phyloP scores from a whole-genome alignment of 1,284 basidiomycete species.

The Heterobasidion irregulare region DNA sequence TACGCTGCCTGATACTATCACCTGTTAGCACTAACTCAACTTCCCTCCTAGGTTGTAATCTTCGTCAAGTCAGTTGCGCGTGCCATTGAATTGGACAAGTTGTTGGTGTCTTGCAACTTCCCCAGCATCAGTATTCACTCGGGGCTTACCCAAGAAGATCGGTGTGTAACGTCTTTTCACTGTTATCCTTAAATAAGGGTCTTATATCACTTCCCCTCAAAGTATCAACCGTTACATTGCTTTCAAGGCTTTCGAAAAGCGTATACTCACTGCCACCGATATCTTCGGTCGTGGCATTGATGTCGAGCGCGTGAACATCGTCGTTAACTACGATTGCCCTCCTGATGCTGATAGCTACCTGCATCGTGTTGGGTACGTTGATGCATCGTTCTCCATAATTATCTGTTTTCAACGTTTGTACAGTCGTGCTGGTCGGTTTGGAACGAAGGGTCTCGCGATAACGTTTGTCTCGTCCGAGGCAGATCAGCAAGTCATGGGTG shows the following conservation, averaged over 20 bases:
- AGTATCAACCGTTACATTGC: constrained; percentile 97
- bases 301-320: constrained; percentile 96
- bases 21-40: background rate
- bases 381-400: background rate
- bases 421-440: constrained; percentile 96
- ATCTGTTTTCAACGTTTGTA: constrained; percentile 2
- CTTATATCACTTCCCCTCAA: constrained; percentile 4
- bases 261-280: constrained; percentile 95
- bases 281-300: constrained; percentile 98
- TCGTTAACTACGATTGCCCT: constrained; percentile 94
- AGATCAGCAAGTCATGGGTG: constrained; percentile 89
- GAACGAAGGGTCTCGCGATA: constrained; percentile 99
- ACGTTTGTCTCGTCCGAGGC: constrained; percentile 91
- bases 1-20: constrained; percentile 21
- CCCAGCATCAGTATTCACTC: constrained; percentile 98
- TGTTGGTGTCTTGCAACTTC: constrained; percentile 97
- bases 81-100: constrained; percentile 93
- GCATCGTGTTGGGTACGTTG: constrained; percentile 83
- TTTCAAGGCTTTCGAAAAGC: constrained; percentile 99
- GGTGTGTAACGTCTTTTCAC: constrained; percentile 43
- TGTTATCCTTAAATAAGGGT: constrained; percentile 2
- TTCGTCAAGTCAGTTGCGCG: constrained; percentile 98
- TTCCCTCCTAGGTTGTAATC: constrained; percentile 80
- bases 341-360: constrained; percentile 97
- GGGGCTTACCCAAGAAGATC: constrained; percentile 89